Base-by-base conservation (phyloP, 306 rosid genomes). In the Trifolium subterraneum region DNA sequence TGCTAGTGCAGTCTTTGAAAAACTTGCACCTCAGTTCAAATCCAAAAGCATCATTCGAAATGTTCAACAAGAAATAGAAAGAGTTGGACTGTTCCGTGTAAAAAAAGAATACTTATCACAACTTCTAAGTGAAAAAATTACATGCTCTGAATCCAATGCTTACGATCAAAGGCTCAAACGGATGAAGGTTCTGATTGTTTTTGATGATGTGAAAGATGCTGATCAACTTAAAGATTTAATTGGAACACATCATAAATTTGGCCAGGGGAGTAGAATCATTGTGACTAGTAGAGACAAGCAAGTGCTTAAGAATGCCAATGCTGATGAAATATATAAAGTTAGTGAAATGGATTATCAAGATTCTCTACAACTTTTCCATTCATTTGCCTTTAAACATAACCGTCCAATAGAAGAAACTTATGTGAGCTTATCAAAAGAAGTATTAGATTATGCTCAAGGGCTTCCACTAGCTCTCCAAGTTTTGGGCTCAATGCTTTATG, bases 391-490 rank as follows among this genome's bases (percentile, higher is more conserved):
- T 54, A 54, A 54, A 9, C 31, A 20, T 10, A 20, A 18, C 13
- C 2, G 20, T 1, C 60, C 60, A 9, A 1, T n/a, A n/a, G n/a
- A 0, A 41, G 14, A 41, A 41, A 0, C 45, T 10, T 41, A 10
- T 41, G 45, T 1, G 14, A 14, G 48, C 8, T 14, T 81, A 7
- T 20, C 72, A 3, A 10, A 23, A 39, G 12, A 48, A 74, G 67
- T 48, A 0, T 25, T 81, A 8, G 16, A 25, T 5, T 75, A 79
- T 75, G 71, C 80, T 2, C 10, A 36, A 22, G 79, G 88, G 7
- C 25, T 70, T 78, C 88, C 88, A 13, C 36, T 81, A 29, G 77
- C 64, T 45, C 71, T 85, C n/a, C 12, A 39, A 47, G 76, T 81
- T 71, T 78, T 85, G 59, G 89, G 87, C 4, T 39, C 38, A 5